Base-by-base conservation (phyloP, 2,329 filamentous ascomycete genomes). In the Stylonectria norvegica region DNA sequence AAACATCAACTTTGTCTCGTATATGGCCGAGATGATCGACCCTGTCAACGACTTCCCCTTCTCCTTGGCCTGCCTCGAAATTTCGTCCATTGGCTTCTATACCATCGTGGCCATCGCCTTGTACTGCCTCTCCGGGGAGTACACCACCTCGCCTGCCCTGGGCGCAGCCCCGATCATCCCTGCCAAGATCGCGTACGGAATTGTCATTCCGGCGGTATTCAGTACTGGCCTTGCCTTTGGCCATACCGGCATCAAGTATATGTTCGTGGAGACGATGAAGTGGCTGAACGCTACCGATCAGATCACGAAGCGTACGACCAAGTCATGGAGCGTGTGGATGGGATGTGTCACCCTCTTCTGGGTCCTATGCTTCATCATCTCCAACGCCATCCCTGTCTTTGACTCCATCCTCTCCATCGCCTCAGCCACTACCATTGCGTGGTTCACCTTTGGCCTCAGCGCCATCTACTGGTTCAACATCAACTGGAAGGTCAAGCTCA, bases 371-470 rank as follows among this genome's bases (percentile, higher is more conserved):
- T 66, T 66, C 48, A 40, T 63, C 40, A 45, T 66, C 20, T 63
- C 62, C 49, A 63, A 61, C 45, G 60, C 62, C 20, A 61, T 66
- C 40, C 63, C 63, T 37, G 53, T 65, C 30, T 66, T 66, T 43
- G 59, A 65, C 50, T 65, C 61, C 8, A 65, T 66, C 50, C 41
- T 66, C 27, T 57, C 59, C 20, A 63, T 66, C 29, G 58, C 63
- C 17, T 62, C 59, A 4, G 62, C 63, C 11, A 62, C 60, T 19
- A 60, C 61, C 43, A 59, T 64, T 35, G 60, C 62, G 0, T 65
- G 62, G 62, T 64, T 62, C 47, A 64, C 62, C 19, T 65, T 65
- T 49, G 62, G 63, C 37, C 55, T 65, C 52, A 58, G 55, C 36
- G 60, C 50, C 43, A 48, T 65, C 30, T 61, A 62, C 43, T 65